These are phyloP conservation scores for Aspergillus ibericus DNA, from an alignment of 2,329 filamentous ascomycete species.

Conservation along the genomic window DNA sequence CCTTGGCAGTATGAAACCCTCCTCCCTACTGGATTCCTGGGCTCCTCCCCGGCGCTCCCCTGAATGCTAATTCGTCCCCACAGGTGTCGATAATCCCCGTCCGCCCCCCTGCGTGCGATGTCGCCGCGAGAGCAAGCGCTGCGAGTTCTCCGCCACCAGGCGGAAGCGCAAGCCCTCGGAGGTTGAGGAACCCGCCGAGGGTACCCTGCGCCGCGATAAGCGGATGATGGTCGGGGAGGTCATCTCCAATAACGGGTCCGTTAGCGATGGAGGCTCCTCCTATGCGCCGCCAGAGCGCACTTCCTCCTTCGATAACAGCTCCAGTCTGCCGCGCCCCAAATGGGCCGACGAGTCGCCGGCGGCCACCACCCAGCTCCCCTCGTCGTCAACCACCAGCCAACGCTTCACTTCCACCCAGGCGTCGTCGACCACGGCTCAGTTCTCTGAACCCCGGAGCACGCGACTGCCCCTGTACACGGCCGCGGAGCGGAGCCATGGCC, in stretches of 20 bases:
- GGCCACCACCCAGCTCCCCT: not conserved
- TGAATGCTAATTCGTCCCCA: constrained; percentile 15
- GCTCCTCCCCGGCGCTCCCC: constrained; percentile 3
- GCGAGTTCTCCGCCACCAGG: constrained; percentile 92
- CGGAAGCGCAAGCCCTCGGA: constrained; percentile 78
- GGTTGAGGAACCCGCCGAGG: constrained; percentile 44
- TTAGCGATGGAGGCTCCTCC: constrained; percentile 24
- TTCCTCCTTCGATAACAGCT: constrained; percentile 23
- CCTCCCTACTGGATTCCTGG: not conserved
- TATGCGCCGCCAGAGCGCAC: constrained; percentile 29
- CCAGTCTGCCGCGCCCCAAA: constrained; percentile 21
- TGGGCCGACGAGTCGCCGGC: not conserved
- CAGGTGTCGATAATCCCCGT: constrained; percentile 81
- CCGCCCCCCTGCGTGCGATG: constrained; percentile 93
- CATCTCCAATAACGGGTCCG: constrained; percentile 25
- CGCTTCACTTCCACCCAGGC: not conserved
- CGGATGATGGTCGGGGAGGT: constrained; percentile 56
- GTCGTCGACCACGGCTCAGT: constrained; percentile 23
- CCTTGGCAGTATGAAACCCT: constrained; percentile 44
- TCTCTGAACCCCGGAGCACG: constrained; percentile 29
- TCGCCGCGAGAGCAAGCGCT: constrained; percentile 91
- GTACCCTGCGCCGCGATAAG: constrained; percentile 44
- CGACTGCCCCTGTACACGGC: constrained; percentile 28
- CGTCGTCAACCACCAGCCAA: constrained; percentile 8
- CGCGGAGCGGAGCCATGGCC: constrained; percentile 23